Conservation (phyloP, 805 yeast genomes). For the Metschnikowia shivogae region DNA sequence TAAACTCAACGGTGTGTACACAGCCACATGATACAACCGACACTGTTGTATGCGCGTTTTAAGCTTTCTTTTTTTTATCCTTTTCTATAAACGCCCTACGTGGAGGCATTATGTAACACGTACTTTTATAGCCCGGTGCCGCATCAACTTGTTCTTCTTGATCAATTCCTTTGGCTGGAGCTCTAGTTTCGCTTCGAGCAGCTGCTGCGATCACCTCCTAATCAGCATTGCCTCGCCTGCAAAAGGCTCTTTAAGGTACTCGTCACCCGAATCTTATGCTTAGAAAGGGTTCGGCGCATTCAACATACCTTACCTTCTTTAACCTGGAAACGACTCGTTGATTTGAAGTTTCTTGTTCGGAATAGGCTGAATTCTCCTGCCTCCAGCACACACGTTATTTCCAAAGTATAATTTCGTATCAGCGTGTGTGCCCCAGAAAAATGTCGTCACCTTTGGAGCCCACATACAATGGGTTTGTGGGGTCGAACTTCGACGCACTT, state of each 20-base stretch:
- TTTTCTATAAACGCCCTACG: background rate
- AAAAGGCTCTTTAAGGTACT: background rate
- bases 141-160: background rate
- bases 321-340: background rate
- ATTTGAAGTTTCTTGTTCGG: too few relatives aligned
- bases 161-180: background rate
- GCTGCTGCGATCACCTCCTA: background rate
- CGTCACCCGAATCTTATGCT: background rate
- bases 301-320: background rate
- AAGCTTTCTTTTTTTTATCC: conserved; percentile 1
- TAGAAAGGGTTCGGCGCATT: background rate
- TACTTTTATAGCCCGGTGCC: conserved; percentile 1
- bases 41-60: background rate
- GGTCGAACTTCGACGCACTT: conserved; percentile 79
- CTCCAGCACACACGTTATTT: too few relatives aligned
- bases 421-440: background rate
- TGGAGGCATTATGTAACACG: conserved; percentile 1
- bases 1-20: background rate
- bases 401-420: too few relatives aligned
- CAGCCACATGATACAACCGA: background rate
- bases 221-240: background rate
- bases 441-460: conserved; percentile 9
- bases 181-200: background rate
- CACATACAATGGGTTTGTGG: conserved; percentile 58
- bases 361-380: too few relatives aligned